Percentiles rank a stretch among this genome's conserved stretches.
Evolutionary conservation across 148 eudicot species (phyloP).

Genomic region (Dysphania ambrosioides): DNA sequence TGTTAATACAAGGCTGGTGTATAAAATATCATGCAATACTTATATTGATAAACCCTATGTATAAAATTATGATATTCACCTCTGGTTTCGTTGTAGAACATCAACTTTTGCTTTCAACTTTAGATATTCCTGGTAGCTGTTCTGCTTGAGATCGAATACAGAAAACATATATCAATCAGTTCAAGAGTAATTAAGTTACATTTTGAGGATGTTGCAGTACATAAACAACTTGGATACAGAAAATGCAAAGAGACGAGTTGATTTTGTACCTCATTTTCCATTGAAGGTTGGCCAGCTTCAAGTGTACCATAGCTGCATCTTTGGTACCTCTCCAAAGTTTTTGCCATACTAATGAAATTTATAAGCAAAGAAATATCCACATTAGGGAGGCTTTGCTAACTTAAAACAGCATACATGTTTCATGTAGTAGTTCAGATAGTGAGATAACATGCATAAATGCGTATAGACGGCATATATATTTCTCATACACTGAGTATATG

Average conservation of each 20-base stretch:
- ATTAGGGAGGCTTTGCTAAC: neutral
- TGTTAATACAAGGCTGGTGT: too few species aligned
- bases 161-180: neutral
- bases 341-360: conserved; percentile 45
- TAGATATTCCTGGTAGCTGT: conserved; percentile 61
- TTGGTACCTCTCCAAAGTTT: conserved; percentile 71
- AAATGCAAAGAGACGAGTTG: neutral
- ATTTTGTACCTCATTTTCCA: conserved; percentile 46
- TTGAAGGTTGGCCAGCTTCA: conserved; percentile 43
- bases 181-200: neutral
- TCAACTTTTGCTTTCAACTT: conserved; percentile 73
- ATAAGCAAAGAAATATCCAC: neutral
- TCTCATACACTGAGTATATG: too few species aligned
- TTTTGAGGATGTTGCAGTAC: too few species aligned
- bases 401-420: neutral
- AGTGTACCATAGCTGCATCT: conserved; percentile 60
- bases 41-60: neutral
- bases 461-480: too few species aligned
- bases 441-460: too few species aligned
- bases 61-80: conserved; percentile 41
- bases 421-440: too few species aligned
- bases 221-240: neutral
- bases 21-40: neutral
- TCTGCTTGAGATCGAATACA: conserved; percentile 33
- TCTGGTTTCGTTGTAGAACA: conserved; percentile 64